Evolutionary conservation across 73 alveolate genomes (phyloP).

Genomic region (Uronychia binucleata): DNA sequence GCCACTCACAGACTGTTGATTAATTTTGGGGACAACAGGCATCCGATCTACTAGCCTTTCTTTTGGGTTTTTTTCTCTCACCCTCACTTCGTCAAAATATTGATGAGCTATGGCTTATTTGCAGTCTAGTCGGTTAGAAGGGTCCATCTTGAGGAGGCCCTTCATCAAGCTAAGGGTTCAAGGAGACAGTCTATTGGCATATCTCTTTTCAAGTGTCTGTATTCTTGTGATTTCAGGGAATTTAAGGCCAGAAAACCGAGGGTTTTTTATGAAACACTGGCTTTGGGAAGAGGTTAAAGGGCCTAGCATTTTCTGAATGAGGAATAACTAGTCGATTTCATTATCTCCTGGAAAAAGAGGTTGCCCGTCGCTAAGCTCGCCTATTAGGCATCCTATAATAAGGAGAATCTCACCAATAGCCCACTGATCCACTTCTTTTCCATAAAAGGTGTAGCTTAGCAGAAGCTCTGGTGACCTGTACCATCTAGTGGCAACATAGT

Average conservation of each 20-base stretch:
- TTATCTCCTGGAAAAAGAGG: slow-evolving; percentile 90
- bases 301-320: slow-evolving; percentile 85
- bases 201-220: slow-evolving; percentile 94
- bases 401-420: too few species aligned
- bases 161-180: slow-evolving; percentile 82
- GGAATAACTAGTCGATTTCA: slow-evolving; percentile 77
- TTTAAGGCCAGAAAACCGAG: slow-evolving; percentile 77
- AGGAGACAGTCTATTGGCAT: slow-evolving; percentile 79
- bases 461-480: slow-evolving; percentile 90
- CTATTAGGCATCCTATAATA: slow-evolving; percentile 95
- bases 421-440: slow-evolving; percentile 92
- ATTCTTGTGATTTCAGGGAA: slow-evolving; percentile 91
- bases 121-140: slow-evolving; percentile 79
- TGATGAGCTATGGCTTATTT: slow-evolving; percentile 77
- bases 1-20: too few species aligned
- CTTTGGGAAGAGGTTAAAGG: slow-evolving; percentile 81
- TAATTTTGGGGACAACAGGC: too few species aligned
- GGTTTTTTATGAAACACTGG: slow-evolving; percentile 79
- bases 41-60: too few species aligned
- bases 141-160: slow-evolving; percentile 84
- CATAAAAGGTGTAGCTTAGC: slow-evolving; percentile 86
- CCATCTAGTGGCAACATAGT: slow-evolving; percentile 87
- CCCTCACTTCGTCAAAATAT: slow-evolving; percentile 84
- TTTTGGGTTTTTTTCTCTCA: too few species aligned
- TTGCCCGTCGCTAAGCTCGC: slow-evolving; percentile 90